A percentile compares a stretch with the other conserved stretches of the same genome.
Conservation (phyloP, 495 filamentous ascomycete species). For the Durotheca rogersii region DNA sequence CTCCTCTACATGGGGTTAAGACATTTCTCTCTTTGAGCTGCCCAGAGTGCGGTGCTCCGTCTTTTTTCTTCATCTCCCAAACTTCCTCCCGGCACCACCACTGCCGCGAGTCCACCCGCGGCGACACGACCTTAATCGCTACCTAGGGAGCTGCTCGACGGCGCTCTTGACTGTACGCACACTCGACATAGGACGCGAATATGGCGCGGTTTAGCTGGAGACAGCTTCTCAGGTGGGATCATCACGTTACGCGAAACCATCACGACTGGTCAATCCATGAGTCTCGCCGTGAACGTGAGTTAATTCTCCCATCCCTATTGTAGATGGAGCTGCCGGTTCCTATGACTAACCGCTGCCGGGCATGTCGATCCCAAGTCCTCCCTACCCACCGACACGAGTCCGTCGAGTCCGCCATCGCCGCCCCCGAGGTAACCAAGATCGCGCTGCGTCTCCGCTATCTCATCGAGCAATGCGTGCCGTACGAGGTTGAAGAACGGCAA, state of each 20-base stretch:
- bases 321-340: slow-evolving; percentile 8
- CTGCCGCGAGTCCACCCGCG: too few relatives aligned
- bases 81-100: too few relatives aligned
- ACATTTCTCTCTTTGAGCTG: too few relatives aligned
- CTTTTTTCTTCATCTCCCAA: too few relatives aligned
- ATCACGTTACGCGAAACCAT: slow-evolving; percentile 35
- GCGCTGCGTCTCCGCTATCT: slow-evolving; percentile 88
- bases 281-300: slow-evolving; percentile 43
- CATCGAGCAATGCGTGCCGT: slow-evolving; percentile 83
- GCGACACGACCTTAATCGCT: too few relatives aligned
- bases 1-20: too few relatives aligned
- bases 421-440: slow-evolving; percentile 77
- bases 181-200: not conserved
- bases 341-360: slow-evolving; percentile 19
- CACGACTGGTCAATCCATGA: slow-evolving; percentile 43
- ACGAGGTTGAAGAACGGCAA: slow-evolving; percentile 71
- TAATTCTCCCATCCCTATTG: not conserved
- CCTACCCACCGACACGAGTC: slow-evolving; percentile 57
- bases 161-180: too few relatives aligned
- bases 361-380: slow-evolving; percentile 51
- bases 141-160: too few relatives aligned
- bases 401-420: slow-evolving; percentile 61
- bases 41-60: too few relatives aligned
- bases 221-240: slow-evolving; percentile 47
- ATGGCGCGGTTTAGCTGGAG: slow-evolving; percentile 41